Percentiles rank a stretch among this genome's conserved stretches.
Conservation (phyloP, 345 rosid genomes). For the Turritis glabra region DNA sequence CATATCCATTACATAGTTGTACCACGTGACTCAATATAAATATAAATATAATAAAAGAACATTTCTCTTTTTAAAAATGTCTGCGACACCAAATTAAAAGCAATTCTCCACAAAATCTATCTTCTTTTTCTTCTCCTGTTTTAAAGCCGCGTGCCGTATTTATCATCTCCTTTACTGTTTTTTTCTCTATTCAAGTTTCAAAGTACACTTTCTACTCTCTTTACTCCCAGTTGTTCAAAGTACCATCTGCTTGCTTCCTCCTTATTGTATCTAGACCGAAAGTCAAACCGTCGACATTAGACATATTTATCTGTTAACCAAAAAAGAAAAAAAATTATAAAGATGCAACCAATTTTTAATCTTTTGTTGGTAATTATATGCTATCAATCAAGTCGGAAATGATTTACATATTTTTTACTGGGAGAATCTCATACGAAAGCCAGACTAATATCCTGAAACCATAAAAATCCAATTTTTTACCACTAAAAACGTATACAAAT, state of each 20-base stretch:
- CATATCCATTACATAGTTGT: conserved; percentile 10
- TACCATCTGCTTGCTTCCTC: neutral
- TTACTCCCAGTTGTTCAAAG: neutral
- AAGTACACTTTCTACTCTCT: neutral
- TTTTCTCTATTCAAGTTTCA: neutral
- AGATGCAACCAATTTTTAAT: no score
- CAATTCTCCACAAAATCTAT: conserved; percentile 5
- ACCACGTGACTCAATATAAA: conserved; percentile 25
- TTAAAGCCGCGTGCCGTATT: conserved; percentile 4
- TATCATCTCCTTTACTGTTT: neutral
- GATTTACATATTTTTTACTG: no score
- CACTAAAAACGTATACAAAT: no score
- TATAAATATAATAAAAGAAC: neutral
- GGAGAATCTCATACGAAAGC: no score
- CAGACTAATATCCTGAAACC: no score
- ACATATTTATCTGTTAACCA: neutral
- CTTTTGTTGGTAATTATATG: no score
- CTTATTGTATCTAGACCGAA: neutral
- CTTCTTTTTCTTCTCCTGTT: neutral
- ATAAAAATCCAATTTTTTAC: no score
- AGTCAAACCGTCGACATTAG: neutral
- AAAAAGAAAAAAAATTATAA: neutral
- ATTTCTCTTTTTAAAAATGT: neutral
- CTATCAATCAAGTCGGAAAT: no score
- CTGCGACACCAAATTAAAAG: neutral